Base-by-base conservation (phyloP, 1,284 basidiomycete species). In the Rhodotorula sp. region DNA sequence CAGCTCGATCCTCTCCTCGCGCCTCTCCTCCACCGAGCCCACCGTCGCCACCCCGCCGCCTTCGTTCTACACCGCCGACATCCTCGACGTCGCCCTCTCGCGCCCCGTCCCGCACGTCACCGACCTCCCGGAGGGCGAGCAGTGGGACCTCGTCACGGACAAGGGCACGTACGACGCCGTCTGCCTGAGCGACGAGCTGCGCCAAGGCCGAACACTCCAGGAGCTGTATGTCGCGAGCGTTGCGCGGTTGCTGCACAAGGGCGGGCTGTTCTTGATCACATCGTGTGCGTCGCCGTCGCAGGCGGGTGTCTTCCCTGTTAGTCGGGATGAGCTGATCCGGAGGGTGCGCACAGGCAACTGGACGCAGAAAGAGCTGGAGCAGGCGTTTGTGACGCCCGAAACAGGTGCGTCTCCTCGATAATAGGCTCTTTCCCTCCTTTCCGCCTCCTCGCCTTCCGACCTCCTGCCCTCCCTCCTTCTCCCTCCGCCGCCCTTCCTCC, bases 111-210 rank as follows among this genome's bases (percentile, higher is more conserved):
- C 69, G 29, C 57, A 58, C 34, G 72, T 75, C 13, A 66, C 58
- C 21, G 67, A 41, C 10, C 54, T 44, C 15, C 68, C 44, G 10
- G 67, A 71, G 15, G 57, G 39, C 39, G 44, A 44, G 44, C 7
- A 65, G 0, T 84, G 80, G 80, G 81, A 82, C 29, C 62, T 83
- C 15, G 77, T 83, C 3, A 80, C 80, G 54, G 82, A 83, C 67
- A 83, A 83, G 72, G 82, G 79, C 7, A 93, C 92, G 0, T 91
- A 89, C 76, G 92, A 96, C 79, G 92, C 93, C 3, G 92, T 95
- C 70, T 90, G 91, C 0, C 83, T 96, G 56, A 88, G 87, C 64
- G 86, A 86, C 64, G 88, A 88, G 77, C 86, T 88, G 57, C 84
- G 83, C 27, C 77, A 83, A 48, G 90, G 88, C 21, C 80, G 78